These are phyloP conservation scores for Celoporthe dispersa DNA, from an alignment of 2,329 filamentous ascomycete genomes.

Conservation along the genomic window DNA sequence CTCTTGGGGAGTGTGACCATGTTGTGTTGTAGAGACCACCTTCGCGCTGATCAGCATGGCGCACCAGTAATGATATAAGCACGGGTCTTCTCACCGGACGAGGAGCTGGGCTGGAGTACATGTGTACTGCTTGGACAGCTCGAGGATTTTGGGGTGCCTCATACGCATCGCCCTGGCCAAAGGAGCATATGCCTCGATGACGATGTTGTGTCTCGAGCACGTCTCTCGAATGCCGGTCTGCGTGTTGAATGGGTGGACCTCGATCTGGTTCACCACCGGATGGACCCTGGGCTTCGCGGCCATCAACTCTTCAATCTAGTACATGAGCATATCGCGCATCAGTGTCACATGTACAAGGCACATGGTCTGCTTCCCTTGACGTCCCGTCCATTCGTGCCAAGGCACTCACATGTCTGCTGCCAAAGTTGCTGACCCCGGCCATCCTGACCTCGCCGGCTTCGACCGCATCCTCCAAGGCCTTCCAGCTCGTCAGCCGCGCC, in stretches of 20 bases:
- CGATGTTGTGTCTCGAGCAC: conserved; percentile 68
- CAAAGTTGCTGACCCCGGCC: conserved; percentile 80
- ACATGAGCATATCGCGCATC: not conserved
- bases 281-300: conserved; percentile 62
- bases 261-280: conserved; percentile 79
- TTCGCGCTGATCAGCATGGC: conserved; percentile 31
- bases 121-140: conserved; percentile 68
- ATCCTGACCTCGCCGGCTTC: conserved; percentile 70
- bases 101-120: conserved; percentile 76
- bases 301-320: conserved; percentile 74
- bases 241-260: conserved; percentile 83
- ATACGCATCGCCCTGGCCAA: conserved; percentile 73
- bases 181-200: conserved; percentile 80
- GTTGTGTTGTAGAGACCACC: conserved; percentile 78
- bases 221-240: conserved; percentile 67
- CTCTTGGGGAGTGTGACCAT: conserved; percentile 78
- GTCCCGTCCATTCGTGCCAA: no score
- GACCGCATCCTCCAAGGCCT: conserved; percentile 76
- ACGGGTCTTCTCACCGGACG: conserved; percentile 49
- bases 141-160: conserved; percentile 65
- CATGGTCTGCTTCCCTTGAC: not conserved
- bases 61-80: not conserved
- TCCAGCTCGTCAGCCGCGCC: conserved; percentile 74
- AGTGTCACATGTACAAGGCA: conserved; percentile 2
- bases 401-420: conserved; percentile 68